Conservation (phyloP, 495 filamentous ascomycete species). For the Friedmanniomyces simplex region DNA sequence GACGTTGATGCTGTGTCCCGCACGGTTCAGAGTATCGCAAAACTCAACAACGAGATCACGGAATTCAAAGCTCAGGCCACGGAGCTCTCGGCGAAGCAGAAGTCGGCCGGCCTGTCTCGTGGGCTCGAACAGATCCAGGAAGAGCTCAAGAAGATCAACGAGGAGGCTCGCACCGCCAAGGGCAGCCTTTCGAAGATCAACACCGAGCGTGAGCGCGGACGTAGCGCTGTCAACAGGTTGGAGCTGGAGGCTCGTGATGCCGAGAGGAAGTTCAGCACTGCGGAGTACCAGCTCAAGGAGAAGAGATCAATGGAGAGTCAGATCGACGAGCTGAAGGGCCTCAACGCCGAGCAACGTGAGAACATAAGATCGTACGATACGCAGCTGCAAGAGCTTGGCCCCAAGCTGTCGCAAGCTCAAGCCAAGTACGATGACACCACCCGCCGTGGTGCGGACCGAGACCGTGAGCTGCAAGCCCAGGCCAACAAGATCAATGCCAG, state of each 20-base stretch:
- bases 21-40: constrained; percentile 64
- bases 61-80: constrained; percentile 59
- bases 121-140: constrained; percentile 77
- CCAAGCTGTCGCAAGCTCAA: constrained; percentile 63
- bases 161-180: constrained; percentile 54
- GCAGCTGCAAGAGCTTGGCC: constrained; percentile 58
- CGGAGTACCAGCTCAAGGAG: constrained; percentile 65
- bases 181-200: constrained; percentile 51
- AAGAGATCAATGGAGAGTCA: constrained; percentile 55
- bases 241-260: constrained; percentile 65
- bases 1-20: constrained; percentile 67
- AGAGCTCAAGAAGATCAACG: constrained; percentile 55
- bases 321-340: constrained; percentile 60
- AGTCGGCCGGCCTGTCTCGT: constrained; percentile 49
- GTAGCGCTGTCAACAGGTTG: constrained; percentile 51
- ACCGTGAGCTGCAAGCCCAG: constrained; percentile 62
- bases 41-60: constrained; percentile 58
- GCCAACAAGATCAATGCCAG: constrained; percentile 60
- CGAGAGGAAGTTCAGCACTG: constrained; percentile 54
- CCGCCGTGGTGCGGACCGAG: constrained; percentile 57
- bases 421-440: constrained; percentile 63
- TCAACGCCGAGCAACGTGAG: constrained; percentile 57
- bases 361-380: constrained; percentile 53
- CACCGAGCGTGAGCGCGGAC: constrained; percentile 59
- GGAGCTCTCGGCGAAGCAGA: constrained; percentile 59